Evolutionary conservation across 352 stramenopile genomes (phyloP).

Genomic region (Lagenidium giganteum): DNA sequence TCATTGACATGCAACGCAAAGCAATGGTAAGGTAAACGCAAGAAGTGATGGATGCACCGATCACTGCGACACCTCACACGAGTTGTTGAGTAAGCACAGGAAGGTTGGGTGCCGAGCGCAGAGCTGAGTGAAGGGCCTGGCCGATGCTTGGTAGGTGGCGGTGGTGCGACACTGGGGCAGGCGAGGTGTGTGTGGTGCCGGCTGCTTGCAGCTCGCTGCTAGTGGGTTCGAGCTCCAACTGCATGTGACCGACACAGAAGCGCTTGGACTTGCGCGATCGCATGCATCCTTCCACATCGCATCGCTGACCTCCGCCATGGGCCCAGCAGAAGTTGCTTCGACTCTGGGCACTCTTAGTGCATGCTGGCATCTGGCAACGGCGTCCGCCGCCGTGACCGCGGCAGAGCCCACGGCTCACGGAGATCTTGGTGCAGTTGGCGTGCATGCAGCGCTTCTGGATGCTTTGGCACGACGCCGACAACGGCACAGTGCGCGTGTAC

Average conservation of each 20-base stretch:
- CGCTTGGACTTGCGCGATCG: constrained; percentile 61
- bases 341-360: constrained; percentile 65
- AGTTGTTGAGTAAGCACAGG: constrained; percentile 27
- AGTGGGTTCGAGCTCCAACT: constrained; percentile 17
- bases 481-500: constrained; percentile 29
- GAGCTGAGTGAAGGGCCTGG: constrained; percentile 39
- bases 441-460: constrained; percentile 60
- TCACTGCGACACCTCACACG: too few relatives aligned
- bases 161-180: not conserved
- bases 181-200: not conserved
- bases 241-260: constrained; percentile 56
- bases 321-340: constrained; percentile 65
- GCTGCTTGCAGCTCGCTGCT: not conserved
- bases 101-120: constrained; percentile 34
- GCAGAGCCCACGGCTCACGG: constrained; percentile 57
- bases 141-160: constrained; percentile 37
- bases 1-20: too few relatives aligned
- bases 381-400: constrained; percentile 60
- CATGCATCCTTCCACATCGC: constrained; percentile 54
- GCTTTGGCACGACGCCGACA: constrained; percentile 47
- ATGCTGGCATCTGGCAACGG: constrained; percentile 52
- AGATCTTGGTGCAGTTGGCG: constrained; percentile 55
- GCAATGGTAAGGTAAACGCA: too few relatives aligned
- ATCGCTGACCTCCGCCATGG: constrained; percentile 64
- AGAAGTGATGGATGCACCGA: too few relatives aligned